A percentile compares a stretch with the other conserved stretches of the same genome.
These are phyloP conservation scores for Zygosaccharomyces pseudobailii DNA, from an alignment of 1,139 yeast genomes.

Conservation along the genomic window DNA sequence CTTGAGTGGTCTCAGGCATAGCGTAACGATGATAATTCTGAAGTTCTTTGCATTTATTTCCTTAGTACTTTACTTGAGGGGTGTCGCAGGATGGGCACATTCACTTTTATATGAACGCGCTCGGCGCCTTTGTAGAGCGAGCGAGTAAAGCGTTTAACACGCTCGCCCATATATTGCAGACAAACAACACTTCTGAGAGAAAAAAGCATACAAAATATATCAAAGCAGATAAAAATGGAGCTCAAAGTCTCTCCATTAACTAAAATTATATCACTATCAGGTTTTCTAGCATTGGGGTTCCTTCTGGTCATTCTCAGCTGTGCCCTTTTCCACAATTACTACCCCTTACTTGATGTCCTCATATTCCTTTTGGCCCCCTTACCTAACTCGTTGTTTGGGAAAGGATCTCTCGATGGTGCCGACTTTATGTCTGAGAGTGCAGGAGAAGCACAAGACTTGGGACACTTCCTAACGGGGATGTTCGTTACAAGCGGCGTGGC, in stretches of 20 bases:
- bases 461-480: conserved; percentile 60
- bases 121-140: too few relatives aligned
- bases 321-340: conserved; percentile 67
- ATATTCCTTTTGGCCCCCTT: conserved; percentile 67
- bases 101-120: too few relatives aligned
- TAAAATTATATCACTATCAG: conserved; percentile 65
- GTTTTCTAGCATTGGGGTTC: conserved; percentile 69
- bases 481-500: conserved; percentile 65
- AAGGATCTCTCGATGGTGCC: conserved; percentile 40
- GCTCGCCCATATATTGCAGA: too few relatives aligned
- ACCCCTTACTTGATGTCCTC: conserved; percentile 57
- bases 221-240: conserved; percentile 15
- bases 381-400: conserved; percentile 52
- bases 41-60: too few relatives aligned
- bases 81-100: too few relatives aligned
- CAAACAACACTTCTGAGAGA: neutral
- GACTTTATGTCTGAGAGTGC: conserved; percentile 64
- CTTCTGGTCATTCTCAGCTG: conserved; percentile 67
- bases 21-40: neutral
- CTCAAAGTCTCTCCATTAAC: conserved; percentile 49
- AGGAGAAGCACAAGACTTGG: conserved; percentile 52
- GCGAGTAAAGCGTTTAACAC: too few relatives aligned
- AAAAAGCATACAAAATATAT: neutral
- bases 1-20: neutral
- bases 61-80: too few relatives aligned